Evolutionary conservation across 495 filamentous ascomycete genomes (phyloP).

Genomic region (Xanthoparmelia taractica): DNA sequence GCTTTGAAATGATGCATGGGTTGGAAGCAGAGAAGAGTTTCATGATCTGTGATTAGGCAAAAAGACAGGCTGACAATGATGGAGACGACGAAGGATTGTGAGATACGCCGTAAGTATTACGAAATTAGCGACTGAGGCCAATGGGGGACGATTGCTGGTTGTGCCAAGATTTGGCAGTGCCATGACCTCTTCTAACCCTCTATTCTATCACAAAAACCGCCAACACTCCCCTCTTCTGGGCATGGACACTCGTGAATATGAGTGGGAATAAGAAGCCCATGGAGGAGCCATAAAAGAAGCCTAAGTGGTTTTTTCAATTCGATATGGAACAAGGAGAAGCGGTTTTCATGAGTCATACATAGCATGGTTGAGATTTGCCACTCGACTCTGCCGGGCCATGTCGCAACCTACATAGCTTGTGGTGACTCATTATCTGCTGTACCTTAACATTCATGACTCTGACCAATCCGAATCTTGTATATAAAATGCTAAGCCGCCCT

Average conservation of each 20-base stretch:
- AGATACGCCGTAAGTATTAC: background rate
- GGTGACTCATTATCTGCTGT: background rate
- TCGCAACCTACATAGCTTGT: background rate
- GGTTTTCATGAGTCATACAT: background rate
- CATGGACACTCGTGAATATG: no score
- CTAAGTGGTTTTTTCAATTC: no score
- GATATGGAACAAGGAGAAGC: background rate
- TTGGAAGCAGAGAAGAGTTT: constrained; percentile 33
- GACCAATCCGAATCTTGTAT: background rate
- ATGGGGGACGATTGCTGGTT: background rate
- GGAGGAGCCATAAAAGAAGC: no score
- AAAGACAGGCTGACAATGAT: background rate
- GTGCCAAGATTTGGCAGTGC: background rate
- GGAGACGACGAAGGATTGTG: background rate
- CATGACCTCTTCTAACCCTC: background rate
- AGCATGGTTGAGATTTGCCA: background rate
- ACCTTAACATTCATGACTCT: background rate
- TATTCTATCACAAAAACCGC: background rate
- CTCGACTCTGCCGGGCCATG: background rate
- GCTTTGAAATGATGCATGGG: constrained; percentile 50
- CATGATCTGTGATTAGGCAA: background rate
- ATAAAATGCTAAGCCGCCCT: background rate
- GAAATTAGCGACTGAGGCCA: background rate
- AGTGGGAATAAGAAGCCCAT: background rate
- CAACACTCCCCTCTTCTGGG: background rate